Evolutionary conservation across 352 stramenopile species (phyloP).

Genomic region (Saprolegnia parasitica): DNA sequence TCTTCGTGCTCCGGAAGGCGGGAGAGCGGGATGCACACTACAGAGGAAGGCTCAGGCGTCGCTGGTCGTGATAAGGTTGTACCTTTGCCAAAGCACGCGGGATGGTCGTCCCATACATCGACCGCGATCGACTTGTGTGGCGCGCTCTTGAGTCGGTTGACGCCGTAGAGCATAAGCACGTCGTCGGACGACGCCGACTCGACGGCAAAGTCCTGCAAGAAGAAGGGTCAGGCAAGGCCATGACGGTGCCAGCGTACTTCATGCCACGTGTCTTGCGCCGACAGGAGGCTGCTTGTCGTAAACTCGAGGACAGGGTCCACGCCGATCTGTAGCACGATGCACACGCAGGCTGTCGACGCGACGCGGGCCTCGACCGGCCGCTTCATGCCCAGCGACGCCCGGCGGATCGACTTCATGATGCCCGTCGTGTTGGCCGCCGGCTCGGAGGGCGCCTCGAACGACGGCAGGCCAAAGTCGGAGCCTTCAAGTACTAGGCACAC

Average conservation of each 20-base stretch:
- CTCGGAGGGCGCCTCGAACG: neutral
- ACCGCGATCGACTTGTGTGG: constrained; percentile 38
- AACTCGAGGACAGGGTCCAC: neutral
- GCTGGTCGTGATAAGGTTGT: neutral
- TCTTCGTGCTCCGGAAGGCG: constrained; percentile 69
- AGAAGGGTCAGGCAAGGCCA: neutral
- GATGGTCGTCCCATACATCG: constrained; percentile 41
- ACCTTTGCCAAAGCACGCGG: constrained; percentile 68
- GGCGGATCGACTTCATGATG: constrained; percentile 10
- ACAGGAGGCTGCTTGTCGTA: constrained; percentile 7
- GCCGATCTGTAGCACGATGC: constrained; percentile 6
- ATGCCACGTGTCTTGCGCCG: constrained; percentile 21
- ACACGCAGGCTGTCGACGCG: neutral
- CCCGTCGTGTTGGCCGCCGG: neutral
- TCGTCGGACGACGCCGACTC: constrained; percentile 59
- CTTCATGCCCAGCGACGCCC: constrained; percentile 9
- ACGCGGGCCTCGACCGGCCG: neutral
- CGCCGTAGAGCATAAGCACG: constrained; percentile 60
- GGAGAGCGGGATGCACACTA: constrained; percentile 56
- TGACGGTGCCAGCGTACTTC: neutral
- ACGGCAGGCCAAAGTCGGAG: constrained; percentile 10
- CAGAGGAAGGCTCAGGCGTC: neutral
- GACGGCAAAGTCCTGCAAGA: constrained; percentile 59
- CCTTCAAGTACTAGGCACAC: constrained; percentile 13
- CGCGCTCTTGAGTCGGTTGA: constrained; percentile 57